A percentile compares a stretch with the other conserved stretches of the same genome.
These are phyloP conservation scores for Toxicodendron radicans DNA, from an alignment of 345 rosid genomes.

Conservation along the genomic window DNA sequence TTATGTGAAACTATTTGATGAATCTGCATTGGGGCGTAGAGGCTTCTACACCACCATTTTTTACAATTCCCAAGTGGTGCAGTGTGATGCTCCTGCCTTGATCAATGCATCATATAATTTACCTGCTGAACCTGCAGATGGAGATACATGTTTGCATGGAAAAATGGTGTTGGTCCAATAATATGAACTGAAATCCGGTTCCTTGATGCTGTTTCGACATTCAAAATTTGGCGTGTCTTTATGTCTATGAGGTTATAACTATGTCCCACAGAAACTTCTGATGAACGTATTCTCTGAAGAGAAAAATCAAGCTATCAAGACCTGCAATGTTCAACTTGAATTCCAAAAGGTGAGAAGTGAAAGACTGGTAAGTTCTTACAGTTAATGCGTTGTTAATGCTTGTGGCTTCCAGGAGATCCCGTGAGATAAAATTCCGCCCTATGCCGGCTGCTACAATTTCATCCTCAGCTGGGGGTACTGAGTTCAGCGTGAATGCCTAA, in stretches of 20 bases:
- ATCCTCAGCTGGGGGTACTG: constrained; percentile 53
- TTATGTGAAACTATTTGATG: not conserved
- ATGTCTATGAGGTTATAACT: constrained; percentile 54
- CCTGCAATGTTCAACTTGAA: not conserved
- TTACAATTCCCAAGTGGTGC: not conserved
- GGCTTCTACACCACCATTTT: constrained; percentile 3
- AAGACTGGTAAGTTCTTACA: constrained; percentile 25
- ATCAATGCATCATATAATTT: constrained; percentile 9
- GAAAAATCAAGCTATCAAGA: constrained; percentile 8
- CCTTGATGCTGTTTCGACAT: constrained; percentile 58
- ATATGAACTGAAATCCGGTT: constrained; percentile 47
- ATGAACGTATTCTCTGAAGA: constrained; percentile 39
- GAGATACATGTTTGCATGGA: constrained; percentile 68
- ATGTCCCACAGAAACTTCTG: constrained; percentile 58
- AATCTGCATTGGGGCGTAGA: not conserved
- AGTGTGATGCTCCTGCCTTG: not conserved
- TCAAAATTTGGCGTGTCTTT: constrained; percentile 35
- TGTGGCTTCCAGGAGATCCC: constrained; percentile 61
- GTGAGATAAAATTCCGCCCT: constrained; percentile 54
- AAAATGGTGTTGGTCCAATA: constrained; percentile 44
- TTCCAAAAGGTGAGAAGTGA: not conserved
- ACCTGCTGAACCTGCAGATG: constrained; percentile 60
- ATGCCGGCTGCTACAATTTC: constrained; percentile 48
- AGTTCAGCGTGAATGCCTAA: constrained; percentile 56
- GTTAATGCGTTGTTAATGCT: constrained; percentile 42